A percentile compares a stretch with the other conserved stretches of the same genome.
Conservation (phyloP, 805 yeast genomes). For the Saccharomyces kudriavzevii region DNA sequence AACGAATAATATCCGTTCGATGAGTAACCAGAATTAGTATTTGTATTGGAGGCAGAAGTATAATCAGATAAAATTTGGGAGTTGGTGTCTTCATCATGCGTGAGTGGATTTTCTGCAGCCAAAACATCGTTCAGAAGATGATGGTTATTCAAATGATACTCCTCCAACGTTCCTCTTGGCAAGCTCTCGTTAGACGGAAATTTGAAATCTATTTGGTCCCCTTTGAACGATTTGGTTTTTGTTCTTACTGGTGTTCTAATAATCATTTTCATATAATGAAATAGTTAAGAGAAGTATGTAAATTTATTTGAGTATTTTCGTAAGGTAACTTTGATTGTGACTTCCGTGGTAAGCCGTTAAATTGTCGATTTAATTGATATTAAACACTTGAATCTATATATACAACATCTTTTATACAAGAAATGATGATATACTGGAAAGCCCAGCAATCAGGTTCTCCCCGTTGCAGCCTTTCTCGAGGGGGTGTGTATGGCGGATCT, state of each 20-base stretch:
- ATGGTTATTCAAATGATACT: slow-evolving; percentile 23
- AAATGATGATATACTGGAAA: neutral
- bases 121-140: slow-evolving; percentile 20
- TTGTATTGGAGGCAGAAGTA: slow-evolving; percentile 15
- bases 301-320: neutral
- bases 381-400: neutral
- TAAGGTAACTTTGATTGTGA: neutral
- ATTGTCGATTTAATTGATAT: neutral
- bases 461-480: neutral
- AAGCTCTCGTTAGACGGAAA: slow-evolving; percentile 31
- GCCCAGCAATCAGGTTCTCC: neutral
- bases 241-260: slow-evolving; percentile 29
- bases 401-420: neutral
- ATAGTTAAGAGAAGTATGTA: neutral
- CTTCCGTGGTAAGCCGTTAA: neutral
- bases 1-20: slow-evolving; percentile 30
- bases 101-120: slow-evolving; percentile 1
- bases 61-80: slow-evolving; percentile 30
- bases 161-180: slow-evolving; percentile 10
- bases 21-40: slow-evolving; percentile 19
- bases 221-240: slow-evolving; percentile 33
- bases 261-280: slow-evolving; percentile 8
- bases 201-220: slow-evolving; percentile 34
- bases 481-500: neutral
- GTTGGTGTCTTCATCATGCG: slow-evolving; percentile 14